Base-by-base conservation (phyloP, 305 asterid genomes). In the Andrographis paniculata region DNA sequence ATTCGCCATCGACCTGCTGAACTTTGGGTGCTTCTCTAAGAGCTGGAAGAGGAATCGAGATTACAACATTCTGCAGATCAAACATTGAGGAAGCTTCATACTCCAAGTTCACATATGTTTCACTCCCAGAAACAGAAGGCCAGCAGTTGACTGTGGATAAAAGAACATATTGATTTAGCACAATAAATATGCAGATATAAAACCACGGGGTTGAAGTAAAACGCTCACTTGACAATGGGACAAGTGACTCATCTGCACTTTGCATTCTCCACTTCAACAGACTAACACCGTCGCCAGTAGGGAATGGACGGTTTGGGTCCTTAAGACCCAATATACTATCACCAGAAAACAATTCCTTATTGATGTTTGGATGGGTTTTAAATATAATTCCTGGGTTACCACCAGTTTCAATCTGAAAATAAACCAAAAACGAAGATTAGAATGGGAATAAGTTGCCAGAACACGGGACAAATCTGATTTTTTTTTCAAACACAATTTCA, bases 261-360 rank as follows among this genome's bases (percentile, higher is more conserved):
- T 78, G 85, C 93, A 75, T 75, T 73, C 93, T 78, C 93, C 93
- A 78, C 59, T 61, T 76, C 66, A 82, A 56, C 54, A 82, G 85
- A 73, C 70, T 46, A 58, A 82, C 79, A 39, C 93, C 91, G 54
- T 76, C 86, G 61, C 89, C 75, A 38, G 76, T 19, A 9, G 93
- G 93, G 55, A 82, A 82, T 47, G 88, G 80, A 49, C 80, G 60
- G 40, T 61, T 75, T 9, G 85, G 70, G 64, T 82, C 93, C 71
- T 82, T 82, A 44, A 64, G 80, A 31, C 82, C 85, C 49, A 82
- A 70, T 56, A 82, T 71, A 64, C 71, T 82, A 58, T 82, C 85
- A 46, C 66, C 66, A 22, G 72, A 62, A 65, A 73, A 82, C 44
- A 82, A 53, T 23, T 81, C 93, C 60, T 78, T 81, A 77, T 75